Percentiles rank a stretch among this genome's conserved stretches.
Conservation (phyloP, 1,284 basidiomycete species). For the Heterobasidion parviporum region DNA sequence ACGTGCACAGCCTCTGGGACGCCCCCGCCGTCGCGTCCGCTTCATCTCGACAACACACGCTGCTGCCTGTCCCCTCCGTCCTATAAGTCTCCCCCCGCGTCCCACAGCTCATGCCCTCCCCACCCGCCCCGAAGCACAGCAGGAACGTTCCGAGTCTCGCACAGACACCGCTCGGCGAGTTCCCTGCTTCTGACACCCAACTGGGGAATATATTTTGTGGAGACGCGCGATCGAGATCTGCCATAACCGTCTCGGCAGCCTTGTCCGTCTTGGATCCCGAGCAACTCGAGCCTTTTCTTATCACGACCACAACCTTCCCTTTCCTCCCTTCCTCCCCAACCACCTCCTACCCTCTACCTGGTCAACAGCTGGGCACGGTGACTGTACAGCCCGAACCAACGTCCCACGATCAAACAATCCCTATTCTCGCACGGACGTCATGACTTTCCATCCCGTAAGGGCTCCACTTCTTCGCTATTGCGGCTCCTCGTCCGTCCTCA, state of each 20-base stretch:
- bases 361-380: not conserved
- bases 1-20: too few species aligned
- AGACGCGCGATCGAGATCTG: not conserved
- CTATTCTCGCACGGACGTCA: not conserved
- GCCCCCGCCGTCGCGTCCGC: too few species aligned
- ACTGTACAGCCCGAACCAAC: not conserved
- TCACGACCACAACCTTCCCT: not conserved
- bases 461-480: constrained; percentile 5
- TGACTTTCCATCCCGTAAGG: not conserved
- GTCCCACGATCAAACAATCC: too few species aligned
- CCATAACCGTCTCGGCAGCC: not conserved
- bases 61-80: too few species aligned
- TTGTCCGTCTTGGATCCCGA: not conserved
- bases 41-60: too few species aligned
- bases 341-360: not conserved
- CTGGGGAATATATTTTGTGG: not conserved
- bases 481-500: not conserved
- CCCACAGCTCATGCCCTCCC: too few species aligned
- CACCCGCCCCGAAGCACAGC: too few species aligned
- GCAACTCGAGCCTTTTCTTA: not conserved
- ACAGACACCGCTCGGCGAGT: too few species aligned
- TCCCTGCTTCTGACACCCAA: too few species aligned
- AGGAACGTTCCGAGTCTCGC: too few species aligned
- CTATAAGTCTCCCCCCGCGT: too few species aligned
- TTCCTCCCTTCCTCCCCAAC: not conserved